These are phyloP conservation scores for Macrocystidia cucumis DNA, from an alignment of 1,284 basidiomycete species.

Conservation along the genomic window DNA sequence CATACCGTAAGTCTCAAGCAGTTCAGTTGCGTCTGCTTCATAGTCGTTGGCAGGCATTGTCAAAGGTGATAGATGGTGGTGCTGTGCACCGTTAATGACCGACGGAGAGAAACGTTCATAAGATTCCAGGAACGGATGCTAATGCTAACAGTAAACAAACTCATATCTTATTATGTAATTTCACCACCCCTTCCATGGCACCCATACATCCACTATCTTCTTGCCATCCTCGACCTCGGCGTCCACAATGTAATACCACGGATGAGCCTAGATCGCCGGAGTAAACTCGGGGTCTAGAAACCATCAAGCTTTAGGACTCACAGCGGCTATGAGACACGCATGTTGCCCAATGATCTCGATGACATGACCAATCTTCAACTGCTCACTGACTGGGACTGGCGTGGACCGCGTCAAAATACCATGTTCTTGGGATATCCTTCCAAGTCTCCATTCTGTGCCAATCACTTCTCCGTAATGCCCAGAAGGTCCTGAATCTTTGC, in stretches of 20 bases:
- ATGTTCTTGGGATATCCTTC: constrained; percentile 76
- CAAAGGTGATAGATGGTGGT: too few species aligned
- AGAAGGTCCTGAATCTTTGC: constrained; percentile 74
- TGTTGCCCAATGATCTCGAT: constrained; percentile 70
- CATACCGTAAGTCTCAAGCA: constrained; percentile 87
- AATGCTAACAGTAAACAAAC: neutral
- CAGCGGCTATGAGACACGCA: constrained; percentile 75
- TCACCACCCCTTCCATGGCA: constrained; percentile 89
- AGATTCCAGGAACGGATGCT: too few species aligned
- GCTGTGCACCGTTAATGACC: too few species aligned
- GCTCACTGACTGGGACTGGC: constrained; percentile 18
- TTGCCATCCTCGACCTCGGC: constrained; percentile 35
- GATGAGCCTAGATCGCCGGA: constrained; percentile 38
- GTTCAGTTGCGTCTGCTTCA: constrained; percentile 77
- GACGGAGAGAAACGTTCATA: too few species aligned
- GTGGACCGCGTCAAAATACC: constrained; percentile 50
- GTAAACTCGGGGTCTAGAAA: neutral
- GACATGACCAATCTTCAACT: constrained; percentile 50
- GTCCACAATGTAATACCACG: constrained; percentile 82
- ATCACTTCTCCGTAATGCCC: constrained; percentile 69
- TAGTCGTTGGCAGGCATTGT: constrained; percentile 56
- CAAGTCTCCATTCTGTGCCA: constrained; percentile 64
- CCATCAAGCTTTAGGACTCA: constrained; percentile 12
- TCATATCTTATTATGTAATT: constrained; percentile 3
- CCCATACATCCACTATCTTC: constrained; percentile 78